phyloP scores from a whole-genome alignment of 192 early-diverging fungal genomes.

The Gamsiella multidivaricata region DNA sequence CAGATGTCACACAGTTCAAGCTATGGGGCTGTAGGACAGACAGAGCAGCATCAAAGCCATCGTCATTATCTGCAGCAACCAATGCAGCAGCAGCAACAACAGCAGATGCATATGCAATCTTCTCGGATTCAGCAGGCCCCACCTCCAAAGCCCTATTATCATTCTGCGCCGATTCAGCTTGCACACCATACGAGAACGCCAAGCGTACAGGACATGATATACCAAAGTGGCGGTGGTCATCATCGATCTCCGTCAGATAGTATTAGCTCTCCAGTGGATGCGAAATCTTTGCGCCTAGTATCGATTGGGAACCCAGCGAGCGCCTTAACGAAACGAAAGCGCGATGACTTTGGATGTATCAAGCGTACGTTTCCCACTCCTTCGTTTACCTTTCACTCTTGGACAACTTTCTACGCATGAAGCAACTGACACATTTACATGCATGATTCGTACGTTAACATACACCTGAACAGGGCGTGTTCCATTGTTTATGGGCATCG shows the following conservation, averaged over 20 bases:
- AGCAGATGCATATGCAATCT: slow-evolving; percentile 21
- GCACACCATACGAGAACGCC: slow-evolving; percentile 23
- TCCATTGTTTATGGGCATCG: slow-evolving; percentile 16
- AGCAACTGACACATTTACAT: too few species aligned
- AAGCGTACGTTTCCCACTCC: slow-evolving; percentile 22
- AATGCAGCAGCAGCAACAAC: slow-evolving; percentile 18
- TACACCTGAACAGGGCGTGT: slow-evolving; percentile 22
- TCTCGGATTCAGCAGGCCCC: slow-evolving; percentile 24
- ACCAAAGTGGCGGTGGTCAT: slow-evolving; percentile 8
- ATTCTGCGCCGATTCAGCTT: slow-evolving; percentile 21
- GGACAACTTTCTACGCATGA: background rate
- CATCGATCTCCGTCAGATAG: background rate
- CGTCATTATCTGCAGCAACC: slow-evolving; percentile 24
- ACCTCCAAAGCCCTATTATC: slow-evolving; percentile 29
- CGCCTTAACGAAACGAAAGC: slow-evolving; percentile 36
- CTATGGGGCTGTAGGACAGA: slow-evolving; percentile 10
- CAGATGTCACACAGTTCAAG: background rate
- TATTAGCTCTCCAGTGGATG: background rate
- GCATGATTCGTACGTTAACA: background rate
- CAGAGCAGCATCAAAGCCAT: slow-evolving; percentile 21
- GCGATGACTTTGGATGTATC: slow-evolving; percentile 30
- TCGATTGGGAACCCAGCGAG: background rate
- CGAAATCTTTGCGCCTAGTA: background rate
- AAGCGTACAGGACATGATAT: slow-evolving; percentile 16
- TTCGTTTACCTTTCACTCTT: background rate